These are phyloP conservation scores for Corymbia maculata DNA, from an alignment of 345 rosid species.

Conservation along the genomic window DNA sequence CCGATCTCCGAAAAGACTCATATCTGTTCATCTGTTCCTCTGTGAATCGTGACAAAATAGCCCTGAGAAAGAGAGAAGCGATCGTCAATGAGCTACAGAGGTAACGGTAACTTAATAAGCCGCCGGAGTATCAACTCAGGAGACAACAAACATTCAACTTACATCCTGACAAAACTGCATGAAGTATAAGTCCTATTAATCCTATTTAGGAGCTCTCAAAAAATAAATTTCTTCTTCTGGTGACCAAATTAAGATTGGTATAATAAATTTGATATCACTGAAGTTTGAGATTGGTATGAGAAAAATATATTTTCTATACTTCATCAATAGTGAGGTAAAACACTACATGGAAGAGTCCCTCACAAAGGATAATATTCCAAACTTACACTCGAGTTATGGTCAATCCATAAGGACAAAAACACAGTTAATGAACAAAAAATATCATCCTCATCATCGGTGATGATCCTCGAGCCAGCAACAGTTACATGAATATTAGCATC, in stretches of 20 bases:
- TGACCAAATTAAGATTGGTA: neutral
- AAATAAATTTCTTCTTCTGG: neutral
- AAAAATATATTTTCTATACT: neutral
- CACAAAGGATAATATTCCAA: neutral
- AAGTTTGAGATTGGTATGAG: neutral
- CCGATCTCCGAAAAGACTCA: constrained; percentile 92
- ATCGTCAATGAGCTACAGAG: neutral
- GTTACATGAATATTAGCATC: neutral
- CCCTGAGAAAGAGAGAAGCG: constrained; percentile 17
- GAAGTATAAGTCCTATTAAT: neutral
- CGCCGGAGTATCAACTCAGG: neutral
- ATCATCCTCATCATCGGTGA: neutral
- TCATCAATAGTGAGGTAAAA: neutral
- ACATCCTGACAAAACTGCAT: neutral
- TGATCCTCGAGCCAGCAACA: neutral
- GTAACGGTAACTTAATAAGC: neutral
- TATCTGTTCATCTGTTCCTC: constrained; percentile 82
- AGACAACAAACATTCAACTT: neutral
- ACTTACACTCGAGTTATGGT: neutral
- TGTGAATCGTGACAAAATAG: constrained; percentile 74
- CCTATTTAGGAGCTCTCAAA: neutral
- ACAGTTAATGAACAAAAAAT: neutral
- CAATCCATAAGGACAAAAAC: neutral
- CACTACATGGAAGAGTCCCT: neutral
- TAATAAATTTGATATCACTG: neutral